Percentiles rank a stretch among this genome's conserved stretches.
Conservation (phyloP, 1,284 basidiomycete genomes). For the Sanguinoderma infundibulare region DNA sequence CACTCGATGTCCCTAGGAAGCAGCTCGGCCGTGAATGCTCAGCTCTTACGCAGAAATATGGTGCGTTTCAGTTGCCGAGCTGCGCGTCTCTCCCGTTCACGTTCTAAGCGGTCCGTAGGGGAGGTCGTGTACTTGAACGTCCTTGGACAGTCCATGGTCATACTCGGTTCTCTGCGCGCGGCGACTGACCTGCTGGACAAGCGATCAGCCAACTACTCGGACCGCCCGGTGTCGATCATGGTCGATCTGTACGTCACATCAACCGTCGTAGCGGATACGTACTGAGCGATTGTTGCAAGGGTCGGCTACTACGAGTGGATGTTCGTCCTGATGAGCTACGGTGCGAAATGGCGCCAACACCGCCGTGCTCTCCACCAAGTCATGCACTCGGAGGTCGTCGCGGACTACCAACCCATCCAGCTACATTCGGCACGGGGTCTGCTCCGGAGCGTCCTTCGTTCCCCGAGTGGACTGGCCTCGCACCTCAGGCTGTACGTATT, state of each 20-base stretch:
- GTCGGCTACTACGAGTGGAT: slow-evolving; percentile 1
- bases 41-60: slow-evolving; percentile 26
- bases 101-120: slow-evolving; percentile 2
- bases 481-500: slow-evolving; percentile 3
- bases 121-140: slow-evolving; percentile 37
- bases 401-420: slow-evolving; percentile 1
- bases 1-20: slow-evolving; percentile 30
- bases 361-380: slow-evolving; percentile 8
- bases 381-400: neutral
- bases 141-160: slow-evolving; percentile 23
- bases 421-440: neutral
- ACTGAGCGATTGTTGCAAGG: neutral
- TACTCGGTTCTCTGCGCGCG: slow-evolving; percentile 41
- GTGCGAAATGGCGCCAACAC: slow-evolving; percentile 5
- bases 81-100: too few species aligned
- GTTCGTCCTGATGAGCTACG: slow-evolving; percentile 3
- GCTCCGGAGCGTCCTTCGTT: neutral
- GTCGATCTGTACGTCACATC: slow-evolving; percentile 5
- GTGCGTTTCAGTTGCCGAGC: neutral
- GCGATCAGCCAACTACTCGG: slow-evolving; percentile 51
- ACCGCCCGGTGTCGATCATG: slow-evolving; percentile 10
- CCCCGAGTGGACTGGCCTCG: neutral
- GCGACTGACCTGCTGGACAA: slow-evolving; percentile 58
- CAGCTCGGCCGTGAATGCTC: slow-evolving; percentile 25
- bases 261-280: neutral